Evolutionary conservation across 257 asterid species (phyloP).

Genomic region (Catharanthus roseus): DNA sequence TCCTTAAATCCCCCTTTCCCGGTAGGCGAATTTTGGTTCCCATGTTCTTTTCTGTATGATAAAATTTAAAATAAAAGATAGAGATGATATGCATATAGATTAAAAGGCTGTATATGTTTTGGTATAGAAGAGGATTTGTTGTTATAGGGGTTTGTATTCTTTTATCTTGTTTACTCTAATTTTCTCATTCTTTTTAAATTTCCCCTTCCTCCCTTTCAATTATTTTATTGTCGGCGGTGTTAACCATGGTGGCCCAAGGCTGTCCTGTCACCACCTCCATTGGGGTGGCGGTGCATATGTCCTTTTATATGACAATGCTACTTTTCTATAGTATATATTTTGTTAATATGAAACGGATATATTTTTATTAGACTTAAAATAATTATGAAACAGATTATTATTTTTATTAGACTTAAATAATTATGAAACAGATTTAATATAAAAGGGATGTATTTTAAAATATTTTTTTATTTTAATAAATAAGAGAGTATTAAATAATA

Average conservation of each 20-base stretch:
- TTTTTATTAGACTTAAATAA: too few relatives aligned
- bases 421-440: too few relatives aligned
- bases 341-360: too few relatives aligned
- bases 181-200: not conserved
- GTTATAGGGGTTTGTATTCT: slow-evolving; percentile 12
- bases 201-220: too few relatives aligned
- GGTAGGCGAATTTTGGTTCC: slow-evolving; percentile 19
- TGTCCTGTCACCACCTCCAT: not conserved
- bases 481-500: too few relatives aligned
- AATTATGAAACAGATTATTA: too few relatives aligned
- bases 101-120: slow-evolving; percentile 15
- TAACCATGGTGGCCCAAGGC: slow-evolving; percentile 1
- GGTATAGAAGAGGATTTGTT: slow-evolving; percentile 21
- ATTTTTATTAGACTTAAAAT: too few relatives aligned
- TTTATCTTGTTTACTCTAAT: slow-evolving; percentile 1
- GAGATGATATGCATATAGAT: slow-evolving; percentile 11
- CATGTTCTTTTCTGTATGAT: slow-evolving; percentile 13
- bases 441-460: too few relatives aligned
- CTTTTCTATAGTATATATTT: too few relatives aligned
- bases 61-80: not conserved
- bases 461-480: too few relatives aligned
- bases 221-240: slow-evolving; percentile 3
- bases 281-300: not conserved
- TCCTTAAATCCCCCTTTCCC: not conserved
- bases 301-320: too few relatives aligned